Evolutionary conservation across 2,329 filamentous ascomycete genomes (phyloP), one percentile per base, ranked within the genome.

Genomic region (Alternaria consortialis): DNA sequence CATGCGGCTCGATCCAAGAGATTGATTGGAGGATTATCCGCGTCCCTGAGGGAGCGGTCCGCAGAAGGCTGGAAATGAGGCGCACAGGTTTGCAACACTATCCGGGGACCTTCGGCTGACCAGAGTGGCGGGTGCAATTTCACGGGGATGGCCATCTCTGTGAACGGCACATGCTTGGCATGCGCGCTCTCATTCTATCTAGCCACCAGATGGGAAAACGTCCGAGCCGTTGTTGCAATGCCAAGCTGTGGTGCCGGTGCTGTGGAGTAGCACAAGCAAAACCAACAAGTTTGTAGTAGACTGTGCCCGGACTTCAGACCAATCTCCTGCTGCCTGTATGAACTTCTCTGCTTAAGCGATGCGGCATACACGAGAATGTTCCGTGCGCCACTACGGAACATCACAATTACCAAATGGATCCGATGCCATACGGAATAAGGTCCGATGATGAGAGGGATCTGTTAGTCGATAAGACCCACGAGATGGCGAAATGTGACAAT

Each of bases 151-250:
- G 17, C 31, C 5, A 25, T 7, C 1, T 36, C 17, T 2, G 9
- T 6, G 4, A 36, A 34, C 46, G 31, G 31, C 17, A n/a, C 13
- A 36, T n/a, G 1, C 31, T 48, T 48, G 46, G 46, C 17, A 48
- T 36, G 17, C 13, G 20, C 2, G 4, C 20, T 32, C 31, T 32
- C 37, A 15, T 2, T 13, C n/a, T n/a, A 7, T 12, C 0, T 1
- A 25, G 8, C n/a, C 36, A 13, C 5, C 12, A 42, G 13, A 5
- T 7, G 15, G 17, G 37, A 20, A 40, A 5, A 15, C 1, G 58
- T n/a, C 58, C 51, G 48, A 61, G 60, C 32, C 48, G 8, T 52
- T 25, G 7, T 48, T 48, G 46, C 17, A 25, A 36, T 25, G 48
- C 23, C 11, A 5, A 52, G 25, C 9, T 9, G 5, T 39, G 1